Base-by-base conservation (phyloP, 2,329 filamentous ascomycete genomes). In the Corynespora cassiicola region DNA sequence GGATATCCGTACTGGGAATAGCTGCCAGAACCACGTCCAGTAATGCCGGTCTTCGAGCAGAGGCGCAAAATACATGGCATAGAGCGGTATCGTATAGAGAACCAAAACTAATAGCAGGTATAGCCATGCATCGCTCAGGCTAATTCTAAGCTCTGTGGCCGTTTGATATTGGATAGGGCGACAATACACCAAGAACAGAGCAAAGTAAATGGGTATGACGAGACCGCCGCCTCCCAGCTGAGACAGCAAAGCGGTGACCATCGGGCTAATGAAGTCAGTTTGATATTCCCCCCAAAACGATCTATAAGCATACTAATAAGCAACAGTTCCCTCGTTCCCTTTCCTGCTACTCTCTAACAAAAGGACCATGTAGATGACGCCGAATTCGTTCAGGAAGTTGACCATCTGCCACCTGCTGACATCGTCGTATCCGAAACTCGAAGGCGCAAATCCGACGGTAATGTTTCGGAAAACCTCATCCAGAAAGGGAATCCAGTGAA, bases 21-120 rank as follows among this genome's bases (percentile, higher is more conserved):
- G 34, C 28, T 51, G 47, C 47, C 47, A 51, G 10, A 42, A 31
- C 47, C 47, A 51, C 2, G 42, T 42, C 47, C 47, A 51, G 22
- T 38, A 48, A 29, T 51, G 47, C 7, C 45, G 32, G 1, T 15
- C 20, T 22, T 48, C 36, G 6, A 43, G 25, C 2, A n/a, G 36
- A 3, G 44, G 26, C 7, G 42, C 31, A 17, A 39, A 24, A 31
- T 45, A 41, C 15, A 51, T 39, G 14, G 18, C 31, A 6, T 22
- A 11, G 2, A 36, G 12, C 4, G 45, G 45, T 6, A 42, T 4
- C 9, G 28, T 36, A 25, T 44, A 20, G 27, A 51, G 41, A 2
- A 39, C 10, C 1, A 48, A 14, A 3, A 42, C 14, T 3, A 42
- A 31, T 1, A 36, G 19, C 1, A 38, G 26, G 23, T 29, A 51